Base-by-base conservation (phyloP, 2,329 filamentous ascomycete genomes). In the Capronia americana region DNA sequence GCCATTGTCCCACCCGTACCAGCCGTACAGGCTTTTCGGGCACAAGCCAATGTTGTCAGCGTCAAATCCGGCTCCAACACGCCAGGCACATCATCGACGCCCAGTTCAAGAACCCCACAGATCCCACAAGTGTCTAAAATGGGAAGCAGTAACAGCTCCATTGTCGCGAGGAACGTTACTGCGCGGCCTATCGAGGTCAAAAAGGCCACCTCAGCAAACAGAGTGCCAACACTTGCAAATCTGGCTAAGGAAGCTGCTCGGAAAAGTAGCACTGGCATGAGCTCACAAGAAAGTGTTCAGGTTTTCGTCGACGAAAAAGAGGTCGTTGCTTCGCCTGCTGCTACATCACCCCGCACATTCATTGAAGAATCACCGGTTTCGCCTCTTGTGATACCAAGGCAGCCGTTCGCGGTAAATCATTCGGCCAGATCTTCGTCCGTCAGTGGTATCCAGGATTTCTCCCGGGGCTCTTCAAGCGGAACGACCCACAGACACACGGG, bases 41-140 rank as follows among this genome's bases (percentile, higher is more conserved):
- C 91, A 70, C 96, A 95, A 79, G 92, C 95, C 10, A 93, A 92
- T 41, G 90, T 98, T 75, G 93, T 99, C 76, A 97, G 92, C 74
- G 93, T 99, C 71, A 95, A 92, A 78, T 90, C 91, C 64, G 86
- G 85, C 23, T 84, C 82, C 63, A 87, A 81, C 73, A 84, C 79
- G 60, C 83, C 84, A 34, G 82, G 77, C 32, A 54, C 46, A 1
- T 64, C 63, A 12, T 12, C 80, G 12, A 83, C 90, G 20, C 92
- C 92, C 2, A 91, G 5, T 91, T 91, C 6, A 82, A 82, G 64
- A 88, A 95, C 72, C 88, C 58, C 58, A 44, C 58, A 61, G 46
- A 61, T 72, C 50, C 73, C 55, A 61, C 71, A 66, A 41, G 53
- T 63, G 6, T 66, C 79, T 3, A 79, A 80, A 62, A 72, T 81